Conservation (phyloP, 345 rosid species). For the Anastatica hierochuntica region DNA sequence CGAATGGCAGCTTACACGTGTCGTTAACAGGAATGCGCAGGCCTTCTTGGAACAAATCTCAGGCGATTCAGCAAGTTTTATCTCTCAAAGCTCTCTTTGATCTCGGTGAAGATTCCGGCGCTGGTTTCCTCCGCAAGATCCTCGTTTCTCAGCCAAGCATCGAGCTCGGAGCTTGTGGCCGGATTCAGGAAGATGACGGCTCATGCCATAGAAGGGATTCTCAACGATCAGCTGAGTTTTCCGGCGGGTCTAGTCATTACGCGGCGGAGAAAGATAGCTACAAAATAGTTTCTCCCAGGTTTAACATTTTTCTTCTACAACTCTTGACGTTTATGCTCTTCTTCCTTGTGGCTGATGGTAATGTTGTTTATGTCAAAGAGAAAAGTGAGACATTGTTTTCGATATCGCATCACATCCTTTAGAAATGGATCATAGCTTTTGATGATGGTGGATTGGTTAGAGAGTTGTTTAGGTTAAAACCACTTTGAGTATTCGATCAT, state of each 20-base stretch:
- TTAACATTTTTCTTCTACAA: background rate
- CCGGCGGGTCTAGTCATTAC: constrained; percentile 23
- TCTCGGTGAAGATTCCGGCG: constrained; percentile 54
- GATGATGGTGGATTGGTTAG: background rate
- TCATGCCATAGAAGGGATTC: background rate
- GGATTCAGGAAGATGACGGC: background rate
- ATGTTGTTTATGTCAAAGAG: background rate
- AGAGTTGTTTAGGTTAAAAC: no score
- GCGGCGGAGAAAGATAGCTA: constrained; percentile 20
- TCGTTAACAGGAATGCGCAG: constrained; percentile 78
- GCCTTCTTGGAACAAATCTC: constrained; percentile 97
- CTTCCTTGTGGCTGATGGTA: background rate
- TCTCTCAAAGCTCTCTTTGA: constrained; percentile 76
- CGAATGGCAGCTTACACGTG: constrained; percentile 41
- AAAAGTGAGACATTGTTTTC: background rate
- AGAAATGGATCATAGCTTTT: background rate
- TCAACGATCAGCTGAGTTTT: background rate
- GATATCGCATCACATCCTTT: background rate
- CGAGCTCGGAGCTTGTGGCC: constrained; percentile 31
- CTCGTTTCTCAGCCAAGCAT: constrained; percentile 42
- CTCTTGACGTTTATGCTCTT: background rate
- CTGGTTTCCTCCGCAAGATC: constrained; percentile 53
- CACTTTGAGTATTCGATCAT: background rate
- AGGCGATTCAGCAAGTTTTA: constrained; percentile 96
- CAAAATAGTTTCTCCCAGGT: background rate